These are phyloP conservation scores for Candida manassasensis DNA, from an alignment of 805 yeast species.

Conservation along the genomic window DNA sequence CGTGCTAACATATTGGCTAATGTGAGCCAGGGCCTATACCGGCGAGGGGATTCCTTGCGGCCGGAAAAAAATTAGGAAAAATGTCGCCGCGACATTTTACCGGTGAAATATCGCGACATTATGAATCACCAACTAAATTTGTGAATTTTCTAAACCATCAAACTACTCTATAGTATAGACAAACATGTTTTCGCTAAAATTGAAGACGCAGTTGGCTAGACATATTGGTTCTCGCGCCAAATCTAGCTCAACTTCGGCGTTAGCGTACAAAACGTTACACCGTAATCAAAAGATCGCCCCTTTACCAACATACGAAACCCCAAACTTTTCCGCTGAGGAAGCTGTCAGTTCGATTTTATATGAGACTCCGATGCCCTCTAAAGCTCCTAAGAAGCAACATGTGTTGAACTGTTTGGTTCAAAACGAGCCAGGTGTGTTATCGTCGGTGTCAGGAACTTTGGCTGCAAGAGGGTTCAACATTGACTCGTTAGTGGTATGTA, in stretches of 20 bases:
- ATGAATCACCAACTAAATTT: constrained; percentile 1
- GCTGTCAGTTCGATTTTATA: constrained; percentile 94
- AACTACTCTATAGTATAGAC: background rate
- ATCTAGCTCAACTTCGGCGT: constrained; percentile 81
- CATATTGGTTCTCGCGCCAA: constrained; percentile 13
- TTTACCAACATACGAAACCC: constrained; percentile 88
- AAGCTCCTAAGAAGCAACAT: constrained; percentile 70
- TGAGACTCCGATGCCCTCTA: constrained; percentile 73
- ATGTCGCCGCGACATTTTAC: background rate
- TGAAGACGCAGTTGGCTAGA: background rate
- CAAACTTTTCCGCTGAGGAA: constrained; percentile 92
- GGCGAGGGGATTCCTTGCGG: background rate
- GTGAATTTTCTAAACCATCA: background rate
- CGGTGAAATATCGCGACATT: background rate
- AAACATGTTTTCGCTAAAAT: constrained; percentile 5
- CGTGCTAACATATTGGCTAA: background rate
- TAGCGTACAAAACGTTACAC: constrained; percentile 90
- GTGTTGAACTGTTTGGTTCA: constrained; percentile 95
- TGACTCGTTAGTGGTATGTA: constrained; percentile 94
- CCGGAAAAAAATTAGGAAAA: background rate
- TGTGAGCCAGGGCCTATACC: constrained; percentile 1
- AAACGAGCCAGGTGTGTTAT: constrained; percentile 96
- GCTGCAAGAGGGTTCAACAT: constrained; percentile 99
- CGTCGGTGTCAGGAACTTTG: constrained; percentile 87
- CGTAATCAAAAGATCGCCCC: constrained; percentile 85